Percentiles rank a stretch among this genome's conserved stretches.
These are phyloP conservation scores for Candida loeiensis DNA, from an alignment of 805 yeast species.

Conservation along the genomic window DNA sequence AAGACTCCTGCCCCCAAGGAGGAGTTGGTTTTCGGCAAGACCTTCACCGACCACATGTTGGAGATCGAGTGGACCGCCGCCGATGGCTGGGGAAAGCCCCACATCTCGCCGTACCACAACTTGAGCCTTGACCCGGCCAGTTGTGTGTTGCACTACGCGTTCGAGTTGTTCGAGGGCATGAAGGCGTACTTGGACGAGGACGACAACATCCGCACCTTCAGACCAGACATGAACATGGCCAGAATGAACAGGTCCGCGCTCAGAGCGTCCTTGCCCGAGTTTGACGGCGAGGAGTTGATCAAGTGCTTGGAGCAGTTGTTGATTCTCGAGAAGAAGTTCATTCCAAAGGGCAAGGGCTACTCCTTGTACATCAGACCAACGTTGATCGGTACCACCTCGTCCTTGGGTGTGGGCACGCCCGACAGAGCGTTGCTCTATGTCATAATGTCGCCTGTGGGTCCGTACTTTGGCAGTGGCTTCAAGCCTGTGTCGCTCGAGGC, in stretches of 20 bases:
- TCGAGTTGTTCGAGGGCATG: slow-evolving; percentile 30
- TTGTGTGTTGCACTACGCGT: slow-evolving; percentile 26
- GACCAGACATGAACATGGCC: slow-evolving; percentile 26
- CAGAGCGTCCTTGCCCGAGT: slow-evolving; percentile 25
- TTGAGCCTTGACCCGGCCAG: slow-evolving; percentile 25
- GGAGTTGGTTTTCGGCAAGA: slow-evolving; percentile 24
- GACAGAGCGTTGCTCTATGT: slow-evolving; percentile 24
- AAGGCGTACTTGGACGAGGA: slow-evolving; percentile 26
- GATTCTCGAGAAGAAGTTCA: slow-evolving; percentile 20
- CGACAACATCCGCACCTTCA: slow-evolving; percentile 23
- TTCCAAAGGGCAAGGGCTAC: slow-evolving; percentile 26
- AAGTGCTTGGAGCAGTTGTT: slow-evolving; percentile 23
- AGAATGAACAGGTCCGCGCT: slow-evolving; percentile 25
- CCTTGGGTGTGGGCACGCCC: slow-evolving; percentile 23
- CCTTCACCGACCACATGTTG: slow-evolving; percentile 29
- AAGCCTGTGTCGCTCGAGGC: slow-evolving; percentile 94
- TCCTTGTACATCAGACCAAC: slow-evolving; percentile 29
- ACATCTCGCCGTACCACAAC: slow-evolving; percentile 26
- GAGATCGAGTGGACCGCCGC: slow-evolving; percentile 27
- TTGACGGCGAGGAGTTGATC: slow-evolving; percentile 25
- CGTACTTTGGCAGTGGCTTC: slow-evolving; percentile 76
- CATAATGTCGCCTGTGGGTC: slow-evolving; percentile 29
- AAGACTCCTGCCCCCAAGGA: slow-evolving; percentile 23
- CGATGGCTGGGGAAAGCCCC: slow-evolving; percentile 28
- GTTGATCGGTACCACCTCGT: slow-evolving; percentile 24